Percentiles rank a stretch among this genome's conserved stretches.
Evolutionary conservation across 306 rosid genomes (phyloP).

Genomic region (Vigna unguiculata): DNA sequence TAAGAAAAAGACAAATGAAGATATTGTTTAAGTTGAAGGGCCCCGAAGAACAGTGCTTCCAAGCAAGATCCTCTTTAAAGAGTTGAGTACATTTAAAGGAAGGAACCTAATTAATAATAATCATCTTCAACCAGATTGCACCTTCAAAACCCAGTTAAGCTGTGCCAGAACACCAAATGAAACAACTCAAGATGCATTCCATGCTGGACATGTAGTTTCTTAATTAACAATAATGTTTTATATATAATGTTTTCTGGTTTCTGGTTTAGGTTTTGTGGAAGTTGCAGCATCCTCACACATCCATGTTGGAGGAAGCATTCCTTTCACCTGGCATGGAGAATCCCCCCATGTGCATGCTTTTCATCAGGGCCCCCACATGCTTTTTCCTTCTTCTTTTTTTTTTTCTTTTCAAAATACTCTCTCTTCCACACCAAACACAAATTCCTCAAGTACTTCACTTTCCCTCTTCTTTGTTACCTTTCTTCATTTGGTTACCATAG

Average conservation of each 20-base stretch:
- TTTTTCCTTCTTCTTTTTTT: slow-evolving; percentile 14
- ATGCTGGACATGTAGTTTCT: too few relatives aligned
- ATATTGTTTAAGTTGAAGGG: slow-evolving; percentile 54
- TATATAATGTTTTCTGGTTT: too few relatives aligned
- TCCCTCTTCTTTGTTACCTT: slow-evolving; percentile 23
- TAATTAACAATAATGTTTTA: too few relatives aligned
- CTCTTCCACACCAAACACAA: slow-evolving; percentile 13
- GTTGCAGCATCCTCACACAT: slow-evolving; percentile 41
- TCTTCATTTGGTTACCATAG: slow-evolving; percentile 42
- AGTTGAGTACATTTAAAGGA: slow-evolving; percentile 53
- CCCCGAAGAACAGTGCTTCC: slow-evolving; percentile 55
- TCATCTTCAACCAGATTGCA: slow-evolving; percentile 47
- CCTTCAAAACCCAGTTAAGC: slow-evolving; percentile 42
- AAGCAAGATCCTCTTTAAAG: slow-evolving; percentile 50
- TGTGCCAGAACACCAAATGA: slow-evolving; percentile 25
- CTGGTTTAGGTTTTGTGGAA: slow-evolving; percentile 36
- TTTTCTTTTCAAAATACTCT: slow-evolving; percentile 15
- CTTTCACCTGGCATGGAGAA: slow-evolving; percentile 45
- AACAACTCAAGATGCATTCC: background rate
- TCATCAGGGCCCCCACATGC: slow-evolving; percentile 39
- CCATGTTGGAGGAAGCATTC: slow-evolving; percentile 38
- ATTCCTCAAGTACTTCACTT: slow-evolving; percentile 10
- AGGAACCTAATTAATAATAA: slow-evolving; percentile 27
- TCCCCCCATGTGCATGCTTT: slow-evolving; percentile 52
- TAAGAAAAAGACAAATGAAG: slow-evolving; percentile 39